Evolutionary conservation across 2,329 filamentous ascomycete genomes (phyloP).

Genomic region (Colletotrichum sp.): DNA sequence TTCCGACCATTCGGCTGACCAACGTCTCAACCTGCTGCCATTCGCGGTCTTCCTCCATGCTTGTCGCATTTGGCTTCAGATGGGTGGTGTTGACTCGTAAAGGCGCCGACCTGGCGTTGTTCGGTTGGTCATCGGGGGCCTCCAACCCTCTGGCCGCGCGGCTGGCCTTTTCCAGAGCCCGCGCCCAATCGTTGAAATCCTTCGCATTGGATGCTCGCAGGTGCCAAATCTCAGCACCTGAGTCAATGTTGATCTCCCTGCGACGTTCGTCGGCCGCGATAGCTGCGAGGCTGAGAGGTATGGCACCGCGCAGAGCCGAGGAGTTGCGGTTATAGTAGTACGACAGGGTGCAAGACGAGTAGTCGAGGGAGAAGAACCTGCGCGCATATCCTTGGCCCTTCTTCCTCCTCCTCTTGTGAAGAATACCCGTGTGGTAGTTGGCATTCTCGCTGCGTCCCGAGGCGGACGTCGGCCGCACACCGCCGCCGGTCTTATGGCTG

Average conservation of each 20-base stretch:
- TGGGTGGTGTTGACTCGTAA: conserved; percentile 32
- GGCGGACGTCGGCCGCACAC: conserved; percentile 53
- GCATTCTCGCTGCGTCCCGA: conserved; percentile 56
- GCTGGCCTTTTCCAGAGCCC: conserved; percentile 83
- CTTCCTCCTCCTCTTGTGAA: conserved; percentile 92
- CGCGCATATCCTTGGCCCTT: conserved; percentile 92
- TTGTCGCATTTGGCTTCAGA: conserved; percentile 32
- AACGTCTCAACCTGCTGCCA: conserved; percentile 88
- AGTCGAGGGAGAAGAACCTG: conserved; percentile 95
- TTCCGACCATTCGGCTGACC: conserved; percentile 85
- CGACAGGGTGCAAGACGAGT: conserved; percentile 89
- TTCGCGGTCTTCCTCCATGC: conserved; percentile 72
- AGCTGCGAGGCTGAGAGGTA: conserved; percentile 88
- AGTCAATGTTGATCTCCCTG: conserved; percentile 94
- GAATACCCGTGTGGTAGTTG: conserved; percentile 80
- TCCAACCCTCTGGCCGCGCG: conserved; percentile 63
- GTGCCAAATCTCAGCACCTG: conserved; percentile 97
- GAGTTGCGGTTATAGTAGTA: conserved; percentile 97
- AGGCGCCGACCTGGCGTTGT: conserved; percentile 24
- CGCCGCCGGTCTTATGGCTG: conserved; percentile 47
- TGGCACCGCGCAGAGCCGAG: conserved; percentile 87
- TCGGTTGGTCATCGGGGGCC: conserved; percentile 21
- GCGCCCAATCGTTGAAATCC: conserved; percentile 88
- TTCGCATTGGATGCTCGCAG: conserved; percentile 80
- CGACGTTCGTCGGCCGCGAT: conserved; percentile 88